phyloP scores from a whole-genome alignment of 768 basidiomycete genomes.

The Pleurotus salmoneostramineus region DNA sequence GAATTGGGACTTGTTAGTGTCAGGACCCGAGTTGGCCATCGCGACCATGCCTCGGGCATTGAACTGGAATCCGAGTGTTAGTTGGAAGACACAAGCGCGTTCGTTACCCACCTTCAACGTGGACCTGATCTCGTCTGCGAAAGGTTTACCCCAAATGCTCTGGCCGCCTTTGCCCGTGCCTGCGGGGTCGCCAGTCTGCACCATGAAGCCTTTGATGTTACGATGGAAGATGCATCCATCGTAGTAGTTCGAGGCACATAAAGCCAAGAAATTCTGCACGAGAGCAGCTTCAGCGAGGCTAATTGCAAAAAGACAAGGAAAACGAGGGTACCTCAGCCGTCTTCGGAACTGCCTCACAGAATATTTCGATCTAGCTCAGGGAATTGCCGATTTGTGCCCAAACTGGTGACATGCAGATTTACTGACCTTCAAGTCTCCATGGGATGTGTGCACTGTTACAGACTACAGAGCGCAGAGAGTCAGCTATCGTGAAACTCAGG shows the following conservation, averaged over 20 bases:
- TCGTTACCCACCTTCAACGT: conserved; percentile 77
- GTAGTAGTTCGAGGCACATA: conserved; percentile 88
- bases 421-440: conserved; percentile 87
- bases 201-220: conserved; percentile 96
- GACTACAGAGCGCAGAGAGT: conserved; percentile 47
- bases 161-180: conserved; percentile 96
- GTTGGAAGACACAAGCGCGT: conserved; percentile 18
- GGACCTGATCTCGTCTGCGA: conserved; percentile 87
- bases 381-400: not conserved
- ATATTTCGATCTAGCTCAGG: conserved; percentile 76
- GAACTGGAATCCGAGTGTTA: conserved; percentile 53
- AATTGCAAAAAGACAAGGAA: conserved; percentile 3
- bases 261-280: conserved; percentile 86
- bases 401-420: too few species aligned
- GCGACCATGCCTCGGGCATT: conserved; percentile 93
- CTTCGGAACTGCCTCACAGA: conserved; percentile 96
- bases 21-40: conserved; percentile 96
- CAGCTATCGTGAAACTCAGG: conserved; percentile 11
- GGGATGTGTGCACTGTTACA: conserved; percentile 91
- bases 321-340: conserved; percentile 70
- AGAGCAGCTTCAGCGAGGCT: conserved; percentile 10
- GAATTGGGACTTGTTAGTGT: conserved; percentile 91
- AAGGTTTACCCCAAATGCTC: conserved; percentile 93
- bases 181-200: conserved; percentile 87
- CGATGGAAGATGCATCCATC: conserved; percentile 86